Base-by-base conservation (phyloP, 2,329 filamentous ascomycete species). In the Diaporthe vexans region DNA sequence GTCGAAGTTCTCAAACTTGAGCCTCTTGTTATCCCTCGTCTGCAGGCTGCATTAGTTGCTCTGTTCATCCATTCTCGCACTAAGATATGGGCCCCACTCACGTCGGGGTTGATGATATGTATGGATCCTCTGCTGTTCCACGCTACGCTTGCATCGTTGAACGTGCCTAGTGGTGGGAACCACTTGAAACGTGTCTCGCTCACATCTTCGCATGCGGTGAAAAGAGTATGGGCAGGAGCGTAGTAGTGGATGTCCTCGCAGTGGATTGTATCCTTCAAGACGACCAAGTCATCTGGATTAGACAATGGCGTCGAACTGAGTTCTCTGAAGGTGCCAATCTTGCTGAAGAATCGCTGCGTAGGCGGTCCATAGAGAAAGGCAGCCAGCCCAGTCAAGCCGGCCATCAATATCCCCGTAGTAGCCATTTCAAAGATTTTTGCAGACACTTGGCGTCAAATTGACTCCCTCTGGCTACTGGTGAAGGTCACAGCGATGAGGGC, bases 201-300 rank as follows among this genome's bases (percentile, higher is more conserved):
- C 1, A 81, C 79, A 48, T 87, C 88, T 58, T 90, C 86, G 76
- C 90, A 92, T 0, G 90, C 89, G 0, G 89, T 86, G 77, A 91
- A 92, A 1, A 92, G 79, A 10, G 85, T 74, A 0, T 86, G 83
- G 21, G 85, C 87, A 0, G 84, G 79, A 1, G 78, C 78, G 75
- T 91, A 86, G 72, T 90, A 85, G 77, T 92, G 90, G 4, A 92
- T 63, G 75, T 92, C 91, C 77, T 92, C 91, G 78, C 90, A 92
- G 21, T 89, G 84, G 3, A 84, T 79, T 0, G 90, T 91, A 75
- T 89, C 87, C 0, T 84, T 79, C 13, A 92, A 88, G 13, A 78
- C 75, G 8, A 84, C 77, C 1, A 88, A 78, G 29, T 84, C 82
- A 17, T 65, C 71, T 26, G 74, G 65, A 33, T 59, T 56, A 6